Evolutionary conservation across 2,329 filamentous ascomycete genomes (phyloP), one percentile per base, ranked within the genome.

Genomic region (Curvularia eragrostidis): DNA sequence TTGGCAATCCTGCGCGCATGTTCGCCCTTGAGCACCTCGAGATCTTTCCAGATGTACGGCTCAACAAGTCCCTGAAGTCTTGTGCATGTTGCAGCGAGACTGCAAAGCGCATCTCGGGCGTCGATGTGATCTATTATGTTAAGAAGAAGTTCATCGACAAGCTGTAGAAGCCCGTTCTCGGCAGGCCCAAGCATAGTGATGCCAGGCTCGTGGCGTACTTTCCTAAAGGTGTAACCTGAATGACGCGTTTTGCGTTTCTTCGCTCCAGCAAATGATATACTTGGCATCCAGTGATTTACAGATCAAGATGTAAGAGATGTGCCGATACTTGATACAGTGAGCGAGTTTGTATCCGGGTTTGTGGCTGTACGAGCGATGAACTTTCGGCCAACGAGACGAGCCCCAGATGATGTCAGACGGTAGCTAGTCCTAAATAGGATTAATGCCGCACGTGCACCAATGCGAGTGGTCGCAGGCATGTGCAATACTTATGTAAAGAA

Each of bases 81-180:
- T 6, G 61, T 59, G 42, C 73, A 75, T 43, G 73, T 73, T 12
- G 65, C 60, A 12, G 72, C 66, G n/a, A 77, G 66, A 18, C 54
- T 70, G 48, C 68, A 69, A 3, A 75, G 63, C 0, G 67, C 56
- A 28, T 61, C 43, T 6, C 54, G 58, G 8, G 50, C 60, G 8
- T 72, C 64, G 32, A 76, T 63, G 4, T 73, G 67, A 23, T 76
- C 72, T 48, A 77, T 68, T 32, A 76, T 68, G 24, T 62, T 65
- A 5, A 76, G 70, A 10, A 76, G 65, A 3, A 76, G 61, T 56
- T 77, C 75, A 49, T 76, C 74, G 19, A 69, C 72, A 5, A 77
- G 63, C 1, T 65, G 67, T 13, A 74, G 56, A 1, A 74, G 60
- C 21, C 67, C 63, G 30, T 48, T 48, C 48, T 66, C 51, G 12